Conservation (phyloP, 2,329 filamentous ascomycete genomes). For the Nigrospora oryzae region DNA sequence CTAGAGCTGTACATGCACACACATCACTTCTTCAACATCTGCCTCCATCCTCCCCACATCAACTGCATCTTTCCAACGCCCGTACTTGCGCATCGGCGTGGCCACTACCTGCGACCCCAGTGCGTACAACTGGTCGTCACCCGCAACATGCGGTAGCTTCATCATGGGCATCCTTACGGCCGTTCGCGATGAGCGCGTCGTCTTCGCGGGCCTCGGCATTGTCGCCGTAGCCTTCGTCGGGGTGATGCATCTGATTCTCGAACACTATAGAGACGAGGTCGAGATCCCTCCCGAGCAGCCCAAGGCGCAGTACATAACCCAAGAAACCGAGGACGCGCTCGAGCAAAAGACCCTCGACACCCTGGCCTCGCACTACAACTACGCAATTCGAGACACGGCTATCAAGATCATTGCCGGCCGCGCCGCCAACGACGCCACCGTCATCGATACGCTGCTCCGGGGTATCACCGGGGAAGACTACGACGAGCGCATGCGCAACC, state of each 20-base stretch:
- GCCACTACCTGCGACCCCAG: too few species aligned
- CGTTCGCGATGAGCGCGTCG: constrained; percentile 41
- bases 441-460: constrained; percentile 42
- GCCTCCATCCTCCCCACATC: too few species aligned
- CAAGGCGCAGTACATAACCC: constrained; percentile 65
- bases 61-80: too few species aligned
- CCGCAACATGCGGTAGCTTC: constrained; percentile 3
- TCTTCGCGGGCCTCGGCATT: constrained; percentile 45
- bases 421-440: constrained; percentile 48
- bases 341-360: constrained; percentile 58
- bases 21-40: too few species aligned
- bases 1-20: too few species aligned
- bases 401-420: constrained; percentile 48
- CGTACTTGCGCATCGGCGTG: too few species aligned
- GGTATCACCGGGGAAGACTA: constrained; percentile 52
- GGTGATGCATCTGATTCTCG: constrained; percentile 50
- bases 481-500: constrained; percentile 46
- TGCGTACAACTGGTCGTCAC: too few species aligned
- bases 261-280: constrained; percentile 52
- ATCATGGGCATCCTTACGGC: constrained; percentile 31
- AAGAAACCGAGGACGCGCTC: constrained; percentile 67
- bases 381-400: constrained; percentile 62
- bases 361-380: constrained; percentile 62
- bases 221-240: constrained; percentile 50
- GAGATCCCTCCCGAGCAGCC: constrained; percentile 57